Conservation (phyloP, 2,329 filamentous ascomycete species). For the Fusarium tanahbumbuense region DNA sequence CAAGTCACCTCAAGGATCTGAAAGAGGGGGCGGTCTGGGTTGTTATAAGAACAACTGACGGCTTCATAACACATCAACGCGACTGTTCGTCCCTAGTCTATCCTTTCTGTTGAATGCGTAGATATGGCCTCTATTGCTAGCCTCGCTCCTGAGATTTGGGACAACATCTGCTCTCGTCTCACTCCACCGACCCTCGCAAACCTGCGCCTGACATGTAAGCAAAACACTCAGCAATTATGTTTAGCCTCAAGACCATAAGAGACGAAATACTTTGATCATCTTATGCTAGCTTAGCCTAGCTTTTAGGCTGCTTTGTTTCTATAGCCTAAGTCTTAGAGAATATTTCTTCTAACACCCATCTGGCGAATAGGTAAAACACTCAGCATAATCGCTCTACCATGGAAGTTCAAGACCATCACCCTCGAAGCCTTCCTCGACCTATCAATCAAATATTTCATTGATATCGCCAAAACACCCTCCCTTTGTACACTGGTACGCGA, state of each 20-base stretch:
- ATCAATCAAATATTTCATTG: constrained; percentile 24
- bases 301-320: too few species aligned
- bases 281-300: too few species aligned
- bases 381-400: background rate
- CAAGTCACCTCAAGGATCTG: background rate
- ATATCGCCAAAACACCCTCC: constrained; percentile 4
- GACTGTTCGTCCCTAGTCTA: background rate
- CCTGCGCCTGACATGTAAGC: constrained; percentile 1
- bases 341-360: too few species aligned
- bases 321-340: too few species aligned
- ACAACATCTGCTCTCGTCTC: constrained; percentile 11
- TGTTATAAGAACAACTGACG: background rate
- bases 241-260: too few species aligned
- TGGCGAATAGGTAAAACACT: background rate
- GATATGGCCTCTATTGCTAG: background rate
- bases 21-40: background rate
- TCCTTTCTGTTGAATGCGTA: background rate
- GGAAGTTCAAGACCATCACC: background rate
- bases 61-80: background rate
- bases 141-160: constrained; percentile 21
- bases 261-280: too few species aligned
- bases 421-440: constrained; percentile 7
- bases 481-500: constrained; percentile 21
- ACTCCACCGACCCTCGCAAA: background rate
- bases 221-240: too few species aligned